Conservation (phyloP, 768 basidiomycete genomes). For the Tylopilus plumbeoviolaceoides region DNA sequence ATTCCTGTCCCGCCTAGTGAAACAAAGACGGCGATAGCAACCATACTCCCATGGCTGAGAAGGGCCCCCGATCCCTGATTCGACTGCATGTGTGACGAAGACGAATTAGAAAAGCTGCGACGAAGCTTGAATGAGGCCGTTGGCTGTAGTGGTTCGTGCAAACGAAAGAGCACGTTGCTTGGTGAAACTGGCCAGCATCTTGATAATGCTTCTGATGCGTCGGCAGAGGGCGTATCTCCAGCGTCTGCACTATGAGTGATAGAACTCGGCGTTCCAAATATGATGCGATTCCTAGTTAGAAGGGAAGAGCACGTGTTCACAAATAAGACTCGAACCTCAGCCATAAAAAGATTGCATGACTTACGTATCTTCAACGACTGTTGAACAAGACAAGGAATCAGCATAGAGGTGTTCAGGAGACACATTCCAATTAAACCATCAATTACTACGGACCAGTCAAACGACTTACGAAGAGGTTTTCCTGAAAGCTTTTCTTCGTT, state of each 20-base stretch:
- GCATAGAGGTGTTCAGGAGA: neutral
- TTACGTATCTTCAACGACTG: slow-evolving; percentile 43
- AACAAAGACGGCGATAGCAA: slow-evolving; percentile 16
- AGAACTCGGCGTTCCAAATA: slow-evolving; percentile 22
- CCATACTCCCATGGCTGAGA: slow-evolving; percentile 1
- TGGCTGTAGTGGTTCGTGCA: neutral
- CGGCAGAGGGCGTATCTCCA: slow-evolving; percentile 1
- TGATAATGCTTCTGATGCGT: slow-evolving; percentile 1
- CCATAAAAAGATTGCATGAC: slow-evolving; percentile 17
- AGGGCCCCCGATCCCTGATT: neutral
- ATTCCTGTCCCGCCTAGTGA: slow-evolving; percentile 22
- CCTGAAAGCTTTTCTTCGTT: slow-evolving; percentile 36
- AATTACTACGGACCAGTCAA: neutral
- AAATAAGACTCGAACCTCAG: neutral
- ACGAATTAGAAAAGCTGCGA: neutral
- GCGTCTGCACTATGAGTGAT: neutral
- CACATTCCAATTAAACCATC: neutral
- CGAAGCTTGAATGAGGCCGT: neutral
- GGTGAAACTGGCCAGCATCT: slow-evolving; percentile 7
- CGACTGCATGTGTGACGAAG: slow-evolving; percentile 4
- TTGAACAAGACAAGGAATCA: neutral
- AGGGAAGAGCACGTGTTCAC: neutral
- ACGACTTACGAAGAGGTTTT: slow-evolving; percentile 32
- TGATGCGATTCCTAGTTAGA: slow-evolving; percentile 37
- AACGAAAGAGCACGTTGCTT: neutral